Conservation (phyloP, 2,329 filamentous ascomycete species). For the Drechslera avenae region DNA sequence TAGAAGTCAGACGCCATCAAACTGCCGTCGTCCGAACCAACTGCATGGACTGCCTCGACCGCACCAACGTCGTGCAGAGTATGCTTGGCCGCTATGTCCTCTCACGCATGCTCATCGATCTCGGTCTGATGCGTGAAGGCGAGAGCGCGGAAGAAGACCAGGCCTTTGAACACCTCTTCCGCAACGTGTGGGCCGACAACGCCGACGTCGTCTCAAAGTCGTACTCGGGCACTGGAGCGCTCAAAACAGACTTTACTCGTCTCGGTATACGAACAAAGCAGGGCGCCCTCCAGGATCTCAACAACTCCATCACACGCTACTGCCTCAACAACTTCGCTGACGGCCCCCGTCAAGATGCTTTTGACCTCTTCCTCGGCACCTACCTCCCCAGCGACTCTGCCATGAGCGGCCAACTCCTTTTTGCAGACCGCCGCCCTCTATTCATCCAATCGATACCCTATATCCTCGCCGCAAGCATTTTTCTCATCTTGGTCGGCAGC, state of each 20-base stretch:
- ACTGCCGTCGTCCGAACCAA: conserved; percentile 94
- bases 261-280: conserved; percentile 85
- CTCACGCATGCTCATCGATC: conserved; percentile 84
- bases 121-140: conserved; percentile 77
- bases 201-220: conserved; percentile 91
- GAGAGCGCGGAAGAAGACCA: conserved; percentile 79
- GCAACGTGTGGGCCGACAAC: conserved; percentile 98
- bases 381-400: conserved; percentile 77
- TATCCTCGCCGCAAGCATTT: conserved; percentile 80
- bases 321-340: conserved; percentile 93
- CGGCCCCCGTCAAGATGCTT: conserved; percentile 91
- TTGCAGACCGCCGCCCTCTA: conserved; percentile 82
- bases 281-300: conserved; percentile 83
- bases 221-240: conserved; percentile 93
- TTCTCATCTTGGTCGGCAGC: conserved; percentile 77
- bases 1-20: conserved; percentile 82
- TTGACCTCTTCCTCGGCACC: conserved; percentile 88
- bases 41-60: conserved; percentile 98
- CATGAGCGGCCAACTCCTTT: conserved; percentile 74
- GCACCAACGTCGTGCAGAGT: conserved; percentile 96
- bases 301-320: conserved; percentile 87
- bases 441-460: conserved; percentile 95
- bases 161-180: conserved; percentile 87
- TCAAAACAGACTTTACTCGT: conserved; percentile 98
- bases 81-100: conserved; percentile 92